These are phyloP conservation scores for Aureobasidium sp. DNA, from an alignment of 2,329 filamentous ascomycete genomes.

Conservation along the genomic window DNA sequence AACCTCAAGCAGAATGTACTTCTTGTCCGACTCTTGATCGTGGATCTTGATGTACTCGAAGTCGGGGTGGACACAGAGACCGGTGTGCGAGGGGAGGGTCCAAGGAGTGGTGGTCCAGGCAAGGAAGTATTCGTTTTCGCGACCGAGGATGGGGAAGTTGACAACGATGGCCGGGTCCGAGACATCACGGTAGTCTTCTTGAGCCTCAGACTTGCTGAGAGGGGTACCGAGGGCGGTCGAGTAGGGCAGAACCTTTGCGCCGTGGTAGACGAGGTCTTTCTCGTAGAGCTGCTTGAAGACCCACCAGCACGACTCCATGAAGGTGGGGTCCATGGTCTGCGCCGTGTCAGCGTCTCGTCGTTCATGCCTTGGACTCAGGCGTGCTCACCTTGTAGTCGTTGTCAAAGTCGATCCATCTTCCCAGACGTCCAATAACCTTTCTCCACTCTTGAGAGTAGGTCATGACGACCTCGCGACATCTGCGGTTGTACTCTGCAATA, in stretches of 20 bases:
- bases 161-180: slow-evolving; percentile 87
- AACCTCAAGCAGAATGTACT: slow-evolving; percentile 78
- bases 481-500: slow-evolving; percentile 80
- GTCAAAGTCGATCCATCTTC: slow-evolving; percentile 96
- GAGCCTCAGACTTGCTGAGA: slow-evolving; percentile 86
- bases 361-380: too few relatives aligned
- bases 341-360: too few relatives aligned
- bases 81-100: slow-evolving; percentile 77
- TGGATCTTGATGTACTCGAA: slow-evolving; percentile 83
- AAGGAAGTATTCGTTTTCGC: slow-evolving; percentile 65
- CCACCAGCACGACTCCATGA: slow-evolving; percentile 98
- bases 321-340: slow-evolving; percentile 77
- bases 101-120: slow-evolving; percentile 88
- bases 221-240: slow-evolving; percentile 84
- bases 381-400: slow-evolving; percentile 74
- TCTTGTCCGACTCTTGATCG: slow-evolving; percentile 72
- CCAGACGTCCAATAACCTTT: slow-evolving; percentile 75
- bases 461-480: slow-evolving; percentile 92
- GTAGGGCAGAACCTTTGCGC: slow-evolving; percentile 90
- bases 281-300: slow-evolving; percentile 90
- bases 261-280: slow-evolving; percentile 82
- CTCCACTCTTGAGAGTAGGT: slow-evolving; percentile 85
- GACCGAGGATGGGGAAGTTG: slow-evolving; percentile 68
- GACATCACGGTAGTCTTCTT: slow-evolving; percentile 90
- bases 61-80: slow-evolving; percentile 67